Conservation (phyloP, 805 yeast genomes). For the Kurtzmaniella fragi region DNA sequence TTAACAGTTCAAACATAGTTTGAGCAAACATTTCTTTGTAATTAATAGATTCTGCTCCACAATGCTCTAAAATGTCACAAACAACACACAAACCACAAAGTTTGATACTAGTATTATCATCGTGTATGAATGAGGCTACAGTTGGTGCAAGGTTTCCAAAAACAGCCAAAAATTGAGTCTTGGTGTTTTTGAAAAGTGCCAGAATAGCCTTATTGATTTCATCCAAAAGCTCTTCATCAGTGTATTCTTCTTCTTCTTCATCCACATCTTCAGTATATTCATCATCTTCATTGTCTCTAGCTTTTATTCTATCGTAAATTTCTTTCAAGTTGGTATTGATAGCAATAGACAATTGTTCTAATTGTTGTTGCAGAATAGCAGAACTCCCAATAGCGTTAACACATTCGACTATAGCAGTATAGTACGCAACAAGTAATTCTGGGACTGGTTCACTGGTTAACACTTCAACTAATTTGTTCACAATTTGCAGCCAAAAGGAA, state of each 20-base stretch:
- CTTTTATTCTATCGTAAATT: slow-evolving; percentile 63
- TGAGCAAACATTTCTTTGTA: slow-evolving; percentile 62
- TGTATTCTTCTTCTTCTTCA: slow-evolving; percentile 76
- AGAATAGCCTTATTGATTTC: slow-evolving; percentile 76
- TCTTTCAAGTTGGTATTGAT: slow-evolving; percentile 60
- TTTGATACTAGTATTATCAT: slow-evolving; percentile 62
- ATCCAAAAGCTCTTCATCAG: slow-evolving; percentile 87
- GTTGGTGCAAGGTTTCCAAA: slow-evolving; percentile 64
- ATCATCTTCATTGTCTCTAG: slow-evolving; percentile 72
- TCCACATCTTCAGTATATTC: slow-evolving; percentile 85
- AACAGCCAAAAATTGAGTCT: slow-evolving; percentile 53
- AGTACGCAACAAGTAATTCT: slow-evolving; percentile 75
- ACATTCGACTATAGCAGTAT: slow-evolving; percentile 63
- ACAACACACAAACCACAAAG: slow-evolving; percentile 76
- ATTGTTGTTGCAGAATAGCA: slow-evolving; percentile 50
- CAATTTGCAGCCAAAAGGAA: slow-evolving; percentile 66
- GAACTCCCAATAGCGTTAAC: slow-evolving; percentile 63
- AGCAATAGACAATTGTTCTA: slow-evolving; percentile 53
- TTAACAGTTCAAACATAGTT: slow-evolving; percentile 61
- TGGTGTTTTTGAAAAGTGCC: slow-evolving; percentile 60
- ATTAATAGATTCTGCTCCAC: slow-evolving; percentile 63
- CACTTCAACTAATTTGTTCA: slow-evolving; percentile 62
- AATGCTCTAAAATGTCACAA: slow-evolving; percentile 74
- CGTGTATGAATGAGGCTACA: slow-evolving; percentile 55
- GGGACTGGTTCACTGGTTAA: slow-evolving; percentile 76